Conservation (phyloP, 257 asterid genomes). For the Capsicum baccatum region DNA sequence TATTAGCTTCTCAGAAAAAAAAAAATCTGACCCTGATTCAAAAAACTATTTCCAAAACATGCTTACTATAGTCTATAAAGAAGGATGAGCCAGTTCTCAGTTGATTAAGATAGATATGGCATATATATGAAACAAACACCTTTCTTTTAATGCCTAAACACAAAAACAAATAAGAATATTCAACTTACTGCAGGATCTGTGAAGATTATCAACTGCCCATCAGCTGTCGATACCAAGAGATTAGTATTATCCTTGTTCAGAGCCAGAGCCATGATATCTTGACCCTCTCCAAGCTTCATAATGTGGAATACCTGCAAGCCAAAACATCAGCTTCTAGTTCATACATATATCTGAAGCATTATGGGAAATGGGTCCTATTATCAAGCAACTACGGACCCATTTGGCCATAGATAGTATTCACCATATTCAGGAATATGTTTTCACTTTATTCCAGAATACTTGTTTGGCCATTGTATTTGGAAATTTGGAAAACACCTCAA, state of each 20-base stretch:
- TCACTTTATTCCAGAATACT: no score
- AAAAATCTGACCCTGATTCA: background rate
- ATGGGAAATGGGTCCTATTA: constrained; percentile 12
- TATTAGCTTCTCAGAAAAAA: background rate
- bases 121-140: background rate
- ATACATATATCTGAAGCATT: constrained; percentile 22
- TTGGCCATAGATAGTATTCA: no score
- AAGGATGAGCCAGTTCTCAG: background rate
- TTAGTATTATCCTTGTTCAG: constrained; percentile 84
- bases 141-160: background rate
- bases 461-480: no score
- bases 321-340: constrained; percentile 21
- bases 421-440: no score
- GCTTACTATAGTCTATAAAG: background rate
- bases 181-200: constrained; percentile 96
- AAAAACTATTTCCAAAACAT: background rate
- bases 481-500: no score
- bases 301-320: constrained; percentile 66
- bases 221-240: constrained; percentile 88
- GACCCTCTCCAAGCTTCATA: constrained; percentile 76
- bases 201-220: constrained; percentile 77
- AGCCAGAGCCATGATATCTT: constrained; percentile 73
- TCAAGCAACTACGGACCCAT: background rate
- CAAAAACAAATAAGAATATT: constrained; percentile 7
- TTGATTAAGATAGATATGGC: background rate